Conservation (phyloP, 257 asterid species). For the Solanum neorickii region DNA sequence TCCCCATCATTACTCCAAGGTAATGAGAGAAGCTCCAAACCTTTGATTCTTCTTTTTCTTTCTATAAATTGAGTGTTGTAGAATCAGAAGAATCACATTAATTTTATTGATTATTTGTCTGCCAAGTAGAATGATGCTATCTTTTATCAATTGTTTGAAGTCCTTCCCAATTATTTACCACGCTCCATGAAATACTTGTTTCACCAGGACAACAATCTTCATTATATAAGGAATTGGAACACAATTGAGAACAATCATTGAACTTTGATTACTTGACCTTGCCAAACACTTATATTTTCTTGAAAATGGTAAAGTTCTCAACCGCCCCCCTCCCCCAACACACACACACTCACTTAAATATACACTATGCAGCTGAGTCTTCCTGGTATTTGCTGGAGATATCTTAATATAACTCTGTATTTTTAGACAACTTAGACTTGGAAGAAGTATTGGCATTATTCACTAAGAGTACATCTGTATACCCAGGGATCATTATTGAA, state of each 20-base stretch:
- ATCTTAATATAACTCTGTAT: background rate
- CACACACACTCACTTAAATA: background rate
- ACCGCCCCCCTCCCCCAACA: too few relatives aligned
- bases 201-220: background rate
- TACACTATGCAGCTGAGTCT: background rate
- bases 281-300: background rate
- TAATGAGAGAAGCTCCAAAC: background rate
- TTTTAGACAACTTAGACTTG: background rate
- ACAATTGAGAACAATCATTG: background rate
- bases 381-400: background rate
- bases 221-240: background rate
- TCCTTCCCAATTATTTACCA: background rate
- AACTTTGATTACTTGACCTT: background rate
- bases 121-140: background rate
- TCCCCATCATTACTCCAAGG: background rate
- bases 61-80: background rate
- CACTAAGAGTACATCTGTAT: background rate
- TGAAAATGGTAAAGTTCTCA: background rate
- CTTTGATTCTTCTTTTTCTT: background rate
- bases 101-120: background rate
- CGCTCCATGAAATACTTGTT: background rate
- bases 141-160: background rate
- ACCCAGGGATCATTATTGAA: conserved; percentile 70
- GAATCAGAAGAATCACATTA: background rate
- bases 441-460: background rate